Conservation (phyloP, 768 basidiomycete species). For the Kwoniella europaea region DNA sequence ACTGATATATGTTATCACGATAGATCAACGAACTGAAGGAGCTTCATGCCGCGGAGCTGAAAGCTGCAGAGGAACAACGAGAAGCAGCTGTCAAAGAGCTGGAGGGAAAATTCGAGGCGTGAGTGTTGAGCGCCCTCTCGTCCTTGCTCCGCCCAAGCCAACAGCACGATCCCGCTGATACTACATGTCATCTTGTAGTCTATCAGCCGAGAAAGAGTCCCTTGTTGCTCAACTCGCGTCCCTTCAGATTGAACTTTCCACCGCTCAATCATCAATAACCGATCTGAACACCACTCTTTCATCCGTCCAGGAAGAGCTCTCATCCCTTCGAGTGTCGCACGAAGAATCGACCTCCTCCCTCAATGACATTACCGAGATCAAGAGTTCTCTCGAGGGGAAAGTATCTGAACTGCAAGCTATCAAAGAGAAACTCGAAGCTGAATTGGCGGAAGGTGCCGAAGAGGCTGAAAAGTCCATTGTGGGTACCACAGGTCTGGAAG, state of each 20-base stretch:
- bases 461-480: constrained; percentile 25
- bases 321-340: constrained; percentile 3
- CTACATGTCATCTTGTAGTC: neutral
- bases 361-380: constrained; percentile 4
- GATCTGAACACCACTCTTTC: constrained; percentile 15
- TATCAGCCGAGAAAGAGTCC: constrained; percentile 14
- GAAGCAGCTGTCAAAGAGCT: constrained; percentile 14
- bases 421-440: constrained; percentile 20
- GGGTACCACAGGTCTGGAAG: constrained; percentile 17
- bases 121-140: constrained; percentile 1
- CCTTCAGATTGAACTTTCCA: constrained; percentile 7
- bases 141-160: no score
- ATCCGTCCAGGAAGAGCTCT: constrained; percentile 22
- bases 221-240: constrained; percentile 2
- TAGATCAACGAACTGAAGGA: constrained; percentile 27
- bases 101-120: constrained; percentile 24
- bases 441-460: constrained; percentile 25
- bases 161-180: no score
- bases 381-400: constrained; percentile 8
- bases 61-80: constrained; percentile 25
- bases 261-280: constrained; percentile 17
- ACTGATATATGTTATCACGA: neutral
- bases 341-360: neutral
- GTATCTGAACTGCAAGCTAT: constrained; percentile 17
- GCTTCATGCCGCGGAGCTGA: constrained; percentile 24